Evolutionary conservation across 805 yeast genomes (phyloP), one percentile per base, ranked within the genome.

Genomic region (Starmera amethionina): DNA sequence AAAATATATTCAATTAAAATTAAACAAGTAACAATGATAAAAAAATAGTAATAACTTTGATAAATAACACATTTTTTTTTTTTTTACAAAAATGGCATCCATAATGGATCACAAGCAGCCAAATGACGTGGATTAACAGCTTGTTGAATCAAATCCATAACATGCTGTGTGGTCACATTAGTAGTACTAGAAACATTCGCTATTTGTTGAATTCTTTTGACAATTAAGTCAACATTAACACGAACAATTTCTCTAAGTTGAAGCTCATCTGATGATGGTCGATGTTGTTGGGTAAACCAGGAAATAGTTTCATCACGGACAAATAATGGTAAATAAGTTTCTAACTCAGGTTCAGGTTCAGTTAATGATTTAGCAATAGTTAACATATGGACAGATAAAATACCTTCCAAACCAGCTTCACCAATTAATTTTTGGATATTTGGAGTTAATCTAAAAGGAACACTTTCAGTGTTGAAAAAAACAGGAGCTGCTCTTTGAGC

Each of bases 401-500:
- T 70, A 38, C 98, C 98, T 60, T 93, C 98, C 52, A 88, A 65
- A 5, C 88, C 86, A n/a, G 89, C 78, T 44, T 89, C 95, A 37
- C 98, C 97, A 65, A 93, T 87, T 55, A 93, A 69, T 47, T 82
- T 80, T 59, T 93, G 99, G 41, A 94, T 75, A 56, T 94, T 93
- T 16, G 99, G 98, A 6, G 98, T 90, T 54, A 93, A 70, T 55
- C 99, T 73, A 72, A 93, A 93, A 35, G 98, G 97, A 38, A 93
- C 97, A 46, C 88, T 77, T 57, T 93, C 99, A 13, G 88, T 77
- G 49, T 89, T 87, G 57, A 82, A 82, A 69, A 90, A 89, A 22
- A 90, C 70, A 22, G 99, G 99, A 0, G 79, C 68, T 34, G 54
- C 50, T 34, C 54, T 46, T 40, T 52, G 58, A 22, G 55, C 44